These are phyloP conservation scores for Ricinus communis DNA, from an alignment of 345 rosid species.

Conservation along the genomic window DNA sequence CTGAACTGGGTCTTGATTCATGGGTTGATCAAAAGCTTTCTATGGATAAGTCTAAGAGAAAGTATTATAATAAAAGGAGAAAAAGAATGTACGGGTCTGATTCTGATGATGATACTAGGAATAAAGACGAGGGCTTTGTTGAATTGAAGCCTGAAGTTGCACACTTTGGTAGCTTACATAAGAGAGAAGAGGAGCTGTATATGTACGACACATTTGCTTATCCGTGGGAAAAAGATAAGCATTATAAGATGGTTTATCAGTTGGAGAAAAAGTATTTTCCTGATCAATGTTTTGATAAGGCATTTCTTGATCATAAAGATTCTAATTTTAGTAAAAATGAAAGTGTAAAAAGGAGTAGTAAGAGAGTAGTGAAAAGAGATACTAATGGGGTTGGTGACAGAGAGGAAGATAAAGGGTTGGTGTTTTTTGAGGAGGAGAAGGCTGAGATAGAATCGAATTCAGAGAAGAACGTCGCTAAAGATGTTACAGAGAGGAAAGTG, in stretches of 20 bases:
- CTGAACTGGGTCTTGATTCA: constrained; percentile 54
- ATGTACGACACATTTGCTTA: constrained; percentile 79
- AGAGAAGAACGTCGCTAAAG: constrained; percentile 27
- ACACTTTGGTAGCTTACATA: constrained; percentile 70
- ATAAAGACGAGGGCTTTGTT: constrained; percentile 63
- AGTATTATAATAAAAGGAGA: constrained; percentile 76
- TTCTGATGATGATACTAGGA: constrained; percentile 69
- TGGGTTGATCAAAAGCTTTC: constrained; percentile 82
- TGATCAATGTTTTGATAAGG: constrained; percentile 82
- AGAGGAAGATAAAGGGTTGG: constrained; percentile 46
- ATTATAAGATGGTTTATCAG: constrained; percentile 96
- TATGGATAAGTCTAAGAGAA: constrained; percentile 71
- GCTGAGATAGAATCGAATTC: constrained; percentile 22
- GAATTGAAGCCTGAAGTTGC: constrained; percentile 87
- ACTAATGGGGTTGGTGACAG: constrained; percentile 18
- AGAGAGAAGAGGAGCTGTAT: constrained; percentile 90
- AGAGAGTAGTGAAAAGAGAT: constrained; percentile 24
- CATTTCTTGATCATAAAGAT: constrained; percentile 71
- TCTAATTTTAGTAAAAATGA: constrained; percentile 24
- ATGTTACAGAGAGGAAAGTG: constrained; percentile 75
- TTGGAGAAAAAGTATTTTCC: constrained; percentile 96
- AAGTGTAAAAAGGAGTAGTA: constrained; percentile 32
- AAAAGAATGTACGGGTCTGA: constrained; percentile 88
- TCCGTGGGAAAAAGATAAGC: constrained; percentile 97
- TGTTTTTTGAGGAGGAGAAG: constrained; percentile 68